These are phyloP conservation scores for Trichopus zeylanicus DNA, from an alignment of 116 monocot genomes.

Conservation along the genomic window DNA sequence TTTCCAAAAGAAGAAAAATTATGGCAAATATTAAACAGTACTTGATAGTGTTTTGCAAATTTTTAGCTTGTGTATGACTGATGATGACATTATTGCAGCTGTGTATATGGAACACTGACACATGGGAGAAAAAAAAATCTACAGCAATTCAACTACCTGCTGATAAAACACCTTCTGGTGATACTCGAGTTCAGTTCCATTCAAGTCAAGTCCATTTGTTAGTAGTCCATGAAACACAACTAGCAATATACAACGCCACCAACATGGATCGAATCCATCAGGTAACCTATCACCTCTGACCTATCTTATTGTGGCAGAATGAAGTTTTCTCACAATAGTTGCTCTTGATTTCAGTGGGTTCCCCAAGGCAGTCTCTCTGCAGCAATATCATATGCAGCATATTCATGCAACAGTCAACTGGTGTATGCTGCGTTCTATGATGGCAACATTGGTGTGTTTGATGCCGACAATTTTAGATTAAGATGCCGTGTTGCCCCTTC, in stretches of 20 bases:
- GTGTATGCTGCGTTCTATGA: constrained; percentile 51
- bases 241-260: constrained; percentile 62
- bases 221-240: constrained; percentile 62
- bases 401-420: constrained; percentile 54
- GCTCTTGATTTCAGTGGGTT: constrained; percentile 48
- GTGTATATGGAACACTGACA: constrained; percentile 56
- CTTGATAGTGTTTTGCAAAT: not conserved
- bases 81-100: constrained; percentile 29
- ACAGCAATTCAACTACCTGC: constrained; percentile 38
- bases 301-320: not conserved
- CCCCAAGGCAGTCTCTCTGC: constrained; percentile 45
- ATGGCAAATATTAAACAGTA: not conserved
- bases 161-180: constrained; percentile 44
- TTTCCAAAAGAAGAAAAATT: not conserved
- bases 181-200: constrained; percentile 66
- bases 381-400: constrained; percentile 58
- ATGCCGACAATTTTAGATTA: constrained; percentile 44
- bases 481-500: constrained; percentile 55
- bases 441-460: constrained; percentile 52
- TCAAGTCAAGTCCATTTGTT: constrained; percentile 49
- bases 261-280: constrained; percentile 46
- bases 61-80: not conserved
- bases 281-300: constrained; percentile 22
- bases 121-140: constrained; percentile 63
- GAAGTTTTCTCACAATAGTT: not conserved